Percentiles rank a stretch among this genome's conserved stretches.
phyloP scores from a whole-genome alignment of 2,329 filamentous ascomycete genomes.

The Claviceps purpurea region DNA sequence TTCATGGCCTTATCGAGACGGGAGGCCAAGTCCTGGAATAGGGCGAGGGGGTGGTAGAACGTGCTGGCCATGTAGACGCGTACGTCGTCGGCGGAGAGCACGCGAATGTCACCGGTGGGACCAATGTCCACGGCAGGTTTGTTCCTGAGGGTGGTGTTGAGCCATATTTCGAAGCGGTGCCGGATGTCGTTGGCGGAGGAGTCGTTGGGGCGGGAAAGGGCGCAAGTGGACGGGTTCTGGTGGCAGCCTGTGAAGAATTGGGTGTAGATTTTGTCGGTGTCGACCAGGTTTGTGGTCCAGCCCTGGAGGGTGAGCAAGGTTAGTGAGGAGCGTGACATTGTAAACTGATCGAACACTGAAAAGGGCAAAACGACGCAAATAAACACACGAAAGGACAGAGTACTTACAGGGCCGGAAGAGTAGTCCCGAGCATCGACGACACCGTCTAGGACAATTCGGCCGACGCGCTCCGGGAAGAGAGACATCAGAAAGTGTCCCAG shows the following conservation, averaged over 20 bases:
- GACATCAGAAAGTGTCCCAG: constrained; percentile 13
- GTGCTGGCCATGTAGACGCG: constrained; percentile 10
- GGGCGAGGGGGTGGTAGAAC: constrained; percentile 16
- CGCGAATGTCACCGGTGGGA: constrained; percentile 6
- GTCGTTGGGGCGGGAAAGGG: constrained; percentile 3
- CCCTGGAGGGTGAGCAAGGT: constrained; percentile 1
- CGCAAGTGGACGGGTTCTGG: constrained; percentile 5
- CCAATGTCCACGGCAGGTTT: constrained; percentile 12
- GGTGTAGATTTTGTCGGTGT: constrained; percentile 17
- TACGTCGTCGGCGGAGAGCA: constrained; percentile 13
- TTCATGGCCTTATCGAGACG: constrained; percentile 2
- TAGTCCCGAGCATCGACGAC: constrained; percentile 18
- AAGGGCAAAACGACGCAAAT: background rate
- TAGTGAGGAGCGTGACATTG: background rate
- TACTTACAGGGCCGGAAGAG: constrained; percentile 15
- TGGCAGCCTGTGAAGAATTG: constrained; percentile 21
- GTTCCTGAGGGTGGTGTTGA: constrained; percentile 9
- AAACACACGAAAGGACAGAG: too few species aligned
- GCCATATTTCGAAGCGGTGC: constrained; percentile 14
- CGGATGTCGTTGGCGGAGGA: constrained; percentile 4
- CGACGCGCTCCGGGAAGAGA: constrained; percentile 17
- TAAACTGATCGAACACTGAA: background rate
- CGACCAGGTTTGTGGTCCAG: constrained; percentile 19
- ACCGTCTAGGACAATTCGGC: constrained; percentile 23
- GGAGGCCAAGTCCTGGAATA: constrained; percentile 3